Conservation (phyloP, 169 alveolate genomes). For the Plasmodium gonderi region DNA sequence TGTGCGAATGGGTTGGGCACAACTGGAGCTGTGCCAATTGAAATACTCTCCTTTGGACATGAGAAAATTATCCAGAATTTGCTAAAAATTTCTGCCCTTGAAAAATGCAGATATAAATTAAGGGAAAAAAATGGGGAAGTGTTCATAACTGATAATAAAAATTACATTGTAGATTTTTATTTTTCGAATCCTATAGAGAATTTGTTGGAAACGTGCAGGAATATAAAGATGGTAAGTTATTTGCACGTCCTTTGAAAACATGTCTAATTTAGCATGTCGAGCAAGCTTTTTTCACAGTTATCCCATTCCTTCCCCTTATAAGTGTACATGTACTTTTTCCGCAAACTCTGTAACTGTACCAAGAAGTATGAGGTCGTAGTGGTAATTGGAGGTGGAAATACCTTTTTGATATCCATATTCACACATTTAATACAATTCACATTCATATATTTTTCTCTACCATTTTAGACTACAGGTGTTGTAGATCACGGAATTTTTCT, state of each 20-base stretch:
- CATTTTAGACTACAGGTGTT: slow-evolving; percentile 85
- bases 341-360: too few relatives aligned
- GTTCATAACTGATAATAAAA: slow-evolving; percentile 79
- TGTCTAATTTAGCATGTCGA: too few relatives aligned
- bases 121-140: slow-evolving; percentile 78
- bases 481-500: slow-evolving; percentile 86
- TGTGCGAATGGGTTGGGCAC: slow-evolving; percentile 76
- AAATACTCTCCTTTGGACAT: slow-evolving; percentile 79
- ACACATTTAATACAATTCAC: too few relatives aligned
- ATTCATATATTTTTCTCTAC: not conserved
- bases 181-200: slow-evolving; percentile 76
- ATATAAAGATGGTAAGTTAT: slow-evolving; percentile 71
- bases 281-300: too few relatives aligned
- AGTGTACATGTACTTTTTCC: not conserved
- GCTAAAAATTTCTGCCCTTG: slow-evolving; percentile 27
- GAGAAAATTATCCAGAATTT: slow-evolving; percentile 68
- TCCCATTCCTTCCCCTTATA: too few relatives aligned
- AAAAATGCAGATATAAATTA: slow-evolving; percentile 62
- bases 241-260: not conserved
- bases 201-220: slow-evolving; percentile 52
- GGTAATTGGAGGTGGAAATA: too few relatives aligned
- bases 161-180: slow-evolving; percentile 81
- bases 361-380: too few relatives aligned
- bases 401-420: too few relatives aligned
- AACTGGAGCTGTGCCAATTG: slow-evolving; percentile 81